These are phyloP conservation scores for Fusarium buxicola DNA, from an alignment of 2,329 filamentous ascomycete species.

Conservation along the genomic window DNA sequence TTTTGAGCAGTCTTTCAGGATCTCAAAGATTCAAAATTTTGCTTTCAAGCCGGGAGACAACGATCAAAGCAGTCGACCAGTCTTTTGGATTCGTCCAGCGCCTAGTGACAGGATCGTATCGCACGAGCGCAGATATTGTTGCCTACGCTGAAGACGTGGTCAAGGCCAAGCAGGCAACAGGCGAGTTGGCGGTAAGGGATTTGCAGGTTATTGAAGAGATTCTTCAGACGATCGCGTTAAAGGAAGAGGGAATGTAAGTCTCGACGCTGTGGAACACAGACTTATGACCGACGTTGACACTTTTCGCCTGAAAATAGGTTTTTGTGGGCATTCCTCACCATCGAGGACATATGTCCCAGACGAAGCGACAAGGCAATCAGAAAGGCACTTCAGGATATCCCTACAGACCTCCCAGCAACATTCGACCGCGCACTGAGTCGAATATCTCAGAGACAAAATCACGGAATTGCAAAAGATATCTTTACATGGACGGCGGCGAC, in stretches of 20 bases:
- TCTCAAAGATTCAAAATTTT: conserved; percentile 3
- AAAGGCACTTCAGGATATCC: conserved; percentile 4
- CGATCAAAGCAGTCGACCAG: background rate
- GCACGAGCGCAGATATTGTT: conserved; percentile 16
- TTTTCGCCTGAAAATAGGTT: conserved; percentile 14
- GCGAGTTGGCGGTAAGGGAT: conserved; percentile 12
- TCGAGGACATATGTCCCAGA: conserved; percentile 27
- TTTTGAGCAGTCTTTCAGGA: background rate
- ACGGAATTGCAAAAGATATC: background rate
- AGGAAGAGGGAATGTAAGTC: conserved; percentile 30
- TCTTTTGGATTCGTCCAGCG: background rate
- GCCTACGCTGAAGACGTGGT: conserved; percentile 14
- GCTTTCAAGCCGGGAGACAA: conserved; percentile 10
- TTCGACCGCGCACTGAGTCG: conserved; percentile 23
- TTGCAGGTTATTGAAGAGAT: background rate
- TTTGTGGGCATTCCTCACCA: conserved; percentile 20
- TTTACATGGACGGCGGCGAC: conserved; percentile 11
- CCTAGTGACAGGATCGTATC: background rate
- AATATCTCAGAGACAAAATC: background rate
- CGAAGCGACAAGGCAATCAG: conserved; percentile 22
- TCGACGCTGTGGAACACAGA: background rate
- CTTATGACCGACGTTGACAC: background rate
- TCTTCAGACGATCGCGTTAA: background rate
- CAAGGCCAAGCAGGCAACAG: background rate
- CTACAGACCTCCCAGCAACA: conserved; percentile 7